Percentiles rank a stretch among this genome's conserved stretches.
phyloP scores from a whole-genome alignment of 2,329 filamentous ascomycete genomes.

The Fusarium coicis region DNA sequence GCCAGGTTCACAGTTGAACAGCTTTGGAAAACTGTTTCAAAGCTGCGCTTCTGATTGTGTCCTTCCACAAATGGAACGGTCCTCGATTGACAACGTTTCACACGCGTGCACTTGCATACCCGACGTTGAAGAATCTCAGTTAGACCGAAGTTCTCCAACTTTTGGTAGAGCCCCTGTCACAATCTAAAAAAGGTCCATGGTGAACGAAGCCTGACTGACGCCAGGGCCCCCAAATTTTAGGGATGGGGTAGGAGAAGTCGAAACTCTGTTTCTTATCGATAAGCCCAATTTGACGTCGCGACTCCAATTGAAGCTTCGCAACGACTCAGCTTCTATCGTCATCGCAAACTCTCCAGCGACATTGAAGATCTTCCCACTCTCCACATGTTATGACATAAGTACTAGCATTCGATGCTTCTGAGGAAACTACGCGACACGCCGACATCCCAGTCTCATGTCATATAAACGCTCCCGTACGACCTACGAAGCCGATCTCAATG shows the following conservation, averaged over 20 bases:
- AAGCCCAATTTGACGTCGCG: slow-evolving; percentile 32
- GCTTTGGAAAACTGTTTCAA: slow-evolving; percentile 1
- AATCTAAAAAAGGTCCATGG: background rate
- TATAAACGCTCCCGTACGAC: slow-evolving; percentile 81
- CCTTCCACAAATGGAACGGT: background rate
- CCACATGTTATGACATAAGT: background rate
- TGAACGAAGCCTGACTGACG: background rate
- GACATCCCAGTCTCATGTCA: slow-evolving; percentile 65
- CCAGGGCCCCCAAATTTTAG: slow-evolving; percentile 6
- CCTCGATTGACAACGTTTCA: slow-evolving; percentile 11
- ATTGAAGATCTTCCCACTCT: background rate
- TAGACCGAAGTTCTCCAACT: slow-evolving; percentile 17
- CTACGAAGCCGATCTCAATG: slow-evolving; percentile 80
- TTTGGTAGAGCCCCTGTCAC: slow-evolving; percentile 16
- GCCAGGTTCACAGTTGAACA: background rate
- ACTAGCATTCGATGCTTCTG: slow-evolving; percentile 23
- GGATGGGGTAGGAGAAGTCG: background rate
- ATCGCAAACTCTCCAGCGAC: background rate
- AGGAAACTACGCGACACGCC: slow-evolving; percentile 2
- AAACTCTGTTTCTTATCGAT: slow-evolving; percentile 37
- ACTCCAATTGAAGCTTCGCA: slow-evolving; percentile 18
- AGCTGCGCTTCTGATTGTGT: background rate
- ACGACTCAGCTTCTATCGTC: slow-evolving; percentile 11
- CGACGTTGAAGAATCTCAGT: slow-evolving; percentile 11
- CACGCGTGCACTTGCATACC: slow-evolving; percentile 24